Evolutionary conservation across 164 flowering plant genomes (phyloP).

Genomic region (Liquidambar formosana): DNA sequence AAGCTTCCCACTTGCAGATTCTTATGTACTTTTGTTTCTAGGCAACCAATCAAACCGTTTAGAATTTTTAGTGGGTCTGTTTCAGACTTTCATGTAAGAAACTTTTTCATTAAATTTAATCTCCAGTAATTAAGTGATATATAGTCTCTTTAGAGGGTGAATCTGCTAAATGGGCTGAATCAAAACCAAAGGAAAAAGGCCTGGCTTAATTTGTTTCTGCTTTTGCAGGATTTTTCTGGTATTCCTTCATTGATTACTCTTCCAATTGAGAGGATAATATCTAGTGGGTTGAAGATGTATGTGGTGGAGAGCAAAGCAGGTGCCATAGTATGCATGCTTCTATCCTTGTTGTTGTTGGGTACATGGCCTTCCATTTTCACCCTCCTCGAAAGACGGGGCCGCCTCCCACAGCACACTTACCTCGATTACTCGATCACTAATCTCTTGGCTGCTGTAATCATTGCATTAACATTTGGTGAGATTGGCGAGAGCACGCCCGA

Average conservation of each 20-base stretch:
- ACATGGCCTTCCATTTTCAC: constrained; percentile 90
- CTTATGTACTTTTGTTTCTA: no score
- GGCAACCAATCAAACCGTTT: no score
- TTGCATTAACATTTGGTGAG: constrained; percentile 83
- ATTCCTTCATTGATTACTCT: constrained; percentile 8
- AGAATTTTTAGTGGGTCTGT: no score
- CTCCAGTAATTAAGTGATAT: no score
- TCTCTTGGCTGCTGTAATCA: constrained; percentile 74
- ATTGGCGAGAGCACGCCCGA: constrained; percentile 48
- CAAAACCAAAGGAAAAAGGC: no score
- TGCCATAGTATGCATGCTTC: constrained; percentile 78
- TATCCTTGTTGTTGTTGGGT: constrained; percentile 68
- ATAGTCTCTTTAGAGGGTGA: no score
- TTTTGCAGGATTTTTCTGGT: constrained; percentile 30
- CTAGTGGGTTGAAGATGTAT: constrained; percentile 52
- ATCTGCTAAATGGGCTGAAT: no score
- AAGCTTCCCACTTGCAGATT: no score
- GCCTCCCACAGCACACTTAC: constrained; percentile 91
- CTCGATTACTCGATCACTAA: constrained; percentile 82
- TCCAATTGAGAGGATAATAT: constrained; percentile 13
- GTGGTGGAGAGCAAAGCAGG: constrained; percentile 80
- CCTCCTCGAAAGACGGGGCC: constrained; percentile 74
- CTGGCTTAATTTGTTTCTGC: background rate
- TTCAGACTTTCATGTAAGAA: no score
- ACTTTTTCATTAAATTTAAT: no score